Base-by-base conservation (phyloP, 192 early-diverging fungal species). In the Mortierella hygrophila region DNA sequence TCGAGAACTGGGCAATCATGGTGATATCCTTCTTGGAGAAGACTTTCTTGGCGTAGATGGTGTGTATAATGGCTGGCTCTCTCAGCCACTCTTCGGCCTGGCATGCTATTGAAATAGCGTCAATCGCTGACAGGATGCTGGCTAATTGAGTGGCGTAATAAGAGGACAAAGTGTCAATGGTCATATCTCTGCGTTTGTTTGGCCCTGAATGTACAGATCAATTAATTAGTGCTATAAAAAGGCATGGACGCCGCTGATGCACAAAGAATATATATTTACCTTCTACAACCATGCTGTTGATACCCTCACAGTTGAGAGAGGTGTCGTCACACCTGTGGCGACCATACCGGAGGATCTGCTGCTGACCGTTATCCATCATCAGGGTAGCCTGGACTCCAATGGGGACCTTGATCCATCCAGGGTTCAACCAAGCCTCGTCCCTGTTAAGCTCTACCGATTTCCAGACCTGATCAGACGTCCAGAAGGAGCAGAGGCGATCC, bases 1-100 rank as follows among this genome's bases (percentile, higher is more conserved):
- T 89, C 13, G 91, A 90, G 55, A 90, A 92, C 63, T 92, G 91
- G 3, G 89, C 82, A 49, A 92, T 74, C 74, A 92, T 80, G 7
- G 90, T 86, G 10, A 89, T 79, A 71, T 89, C 88, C 15, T 73
- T 42, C 41, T 80, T 72, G 18, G 68, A 26, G 46, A 78, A 79
- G 6, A 47, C 9, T 20, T 71, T 70, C 68, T 82, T 79, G n/a
- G 81, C 60, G 40, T 52, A 29, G 21, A 83, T 73, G 4, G 80
- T 82, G 68, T 88, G 78, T 16, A 82, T 49, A 57, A 88, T 82
- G 0, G 73, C 77, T 26, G 80, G 77, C 40, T 80, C 70, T 18
- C 26, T 82, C 10, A 9, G 26, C 77, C 80, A 82, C 20, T 82
- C 23, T 0, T 78, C 47, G 7, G 29, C 16, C 18, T 55, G 38